These are phyloP conservation scores for Entomortierella lignicola DNA, from an alignment of 192 early-diverging fungal genomes.

Conservation along the genomic window DNA sequence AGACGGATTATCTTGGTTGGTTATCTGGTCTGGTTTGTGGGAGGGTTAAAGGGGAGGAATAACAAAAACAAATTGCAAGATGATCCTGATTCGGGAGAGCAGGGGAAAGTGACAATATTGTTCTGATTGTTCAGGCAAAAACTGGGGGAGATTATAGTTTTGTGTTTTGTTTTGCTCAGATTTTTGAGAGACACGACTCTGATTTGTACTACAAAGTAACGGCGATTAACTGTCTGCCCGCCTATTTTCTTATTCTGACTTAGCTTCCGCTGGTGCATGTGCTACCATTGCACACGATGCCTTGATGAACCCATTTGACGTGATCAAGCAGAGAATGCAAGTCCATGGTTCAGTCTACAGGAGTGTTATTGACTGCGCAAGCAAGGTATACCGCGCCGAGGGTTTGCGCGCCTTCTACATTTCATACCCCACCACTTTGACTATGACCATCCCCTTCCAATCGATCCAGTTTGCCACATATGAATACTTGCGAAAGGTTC, in stretches of 20 bases:
- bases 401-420: constrained; percentile 91
- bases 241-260: neutral
- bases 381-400: constrained; percentile 77
- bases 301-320: constrained; percentile 97
- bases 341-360: constrained; percentile 78
- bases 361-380: constrained; percentile 77
- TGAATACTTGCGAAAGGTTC: constrained; percentile 84
- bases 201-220: no score
- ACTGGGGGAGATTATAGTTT: no score
- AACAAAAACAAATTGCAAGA: no score
- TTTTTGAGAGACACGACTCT: no score
- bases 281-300: constrained; percentile 91
- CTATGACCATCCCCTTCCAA: constrained; percentile 97
- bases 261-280: constrained; percentile 88
- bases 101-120: no score
- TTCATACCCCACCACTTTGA: constrained; percentile 92
- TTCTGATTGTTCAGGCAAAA: no score
- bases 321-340: constrained; percentile 98
- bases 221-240: neutral
- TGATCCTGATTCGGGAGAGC: neutral
- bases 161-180: no score
- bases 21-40: neutral
- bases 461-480: constrained; percentile 93
- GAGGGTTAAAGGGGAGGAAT: neutral
- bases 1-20: no score